A percentile compares a stretch with the other conserved stretches of the same genome.
These are phyloP conservation scores for Verticillium albo-atrum DNA, from an alignment of 2,329 filamentous ascomycete species.

Conservation along the genomic window DNA sequence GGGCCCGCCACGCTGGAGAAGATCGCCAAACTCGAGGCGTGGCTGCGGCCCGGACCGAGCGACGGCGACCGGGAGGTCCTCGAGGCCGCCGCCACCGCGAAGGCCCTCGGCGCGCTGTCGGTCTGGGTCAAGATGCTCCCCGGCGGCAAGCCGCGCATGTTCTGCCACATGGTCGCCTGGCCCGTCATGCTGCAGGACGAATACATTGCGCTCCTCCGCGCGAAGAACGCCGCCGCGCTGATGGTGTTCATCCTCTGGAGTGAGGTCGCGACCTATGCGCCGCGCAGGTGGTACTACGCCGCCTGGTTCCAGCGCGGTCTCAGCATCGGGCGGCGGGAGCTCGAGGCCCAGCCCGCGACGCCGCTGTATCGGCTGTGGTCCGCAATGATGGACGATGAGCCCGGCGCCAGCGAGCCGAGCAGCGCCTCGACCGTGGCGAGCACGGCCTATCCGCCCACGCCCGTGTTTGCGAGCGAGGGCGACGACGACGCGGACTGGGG, in stretches of 20 bases:
- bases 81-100: constrained; percentile 1
- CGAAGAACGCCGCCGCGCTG: constrained; percentile 8
- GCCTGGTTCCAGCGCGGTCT: constrained; percentile 4
- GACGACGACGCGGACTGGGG: background rate
- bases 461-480: background rate
- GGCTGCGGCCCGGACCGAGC: background rate
- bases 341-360: background rate
- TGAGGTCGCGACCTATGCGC: constrained; percentile 8
- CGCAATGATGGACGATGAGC: background rate
- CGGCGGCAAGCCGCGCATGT: constrained; percentile 8
- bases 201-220: constrained; percentile 5
- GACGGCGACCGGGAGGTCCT: background rate
- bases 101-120: constrained; percentile 6
- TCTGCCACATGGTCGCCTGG: constrained; percentile 13
- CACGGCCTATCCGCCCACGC: background rate
- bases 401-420: background rate
- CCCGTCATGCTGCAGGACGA: constrained; percentile 9
- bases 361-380: constrained; percentile 7
- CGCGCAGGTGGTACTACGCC: constrained; percentile 8
- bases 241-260: constrained; percentile 10
- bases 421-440: background rate
- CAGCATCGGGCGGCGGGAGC: constrained; percentile 2
- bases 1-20: constrained; percentile 3
- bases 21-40: constrained; percentile 6
- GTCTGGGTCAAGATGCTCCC: constrained; percentile 6